phyloP scores from a whole-genome alignment of 2,329 filamentous ascomycete genomes.

The Neospermospora avenae region DNA sequence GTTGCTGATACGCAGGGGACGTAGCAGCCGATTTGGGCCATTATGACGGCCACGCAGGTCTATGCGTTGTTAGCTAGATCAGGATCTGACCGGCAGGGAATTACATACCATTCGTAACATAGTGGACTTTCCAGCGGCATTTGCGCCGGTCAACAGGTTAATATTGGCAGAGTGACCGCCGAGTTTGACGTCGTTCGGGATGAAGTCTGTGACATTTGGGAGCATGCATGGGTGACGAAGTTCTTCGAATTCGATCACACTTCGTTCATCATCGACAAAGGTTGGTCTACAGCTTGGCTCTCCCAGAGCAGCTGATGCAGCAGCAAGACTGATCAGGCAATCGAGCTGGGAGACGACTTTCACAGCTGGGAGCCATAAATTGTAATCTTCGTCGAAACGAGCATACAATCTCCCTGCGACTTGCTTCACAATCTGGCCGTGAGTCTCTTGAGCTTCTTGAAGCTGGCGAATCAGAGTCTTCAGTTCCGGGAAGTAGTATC shows the following conservation, averaged over 20 bases:
- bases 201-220: conserved; percentile 86
- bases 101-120: conserved; percentile 81
- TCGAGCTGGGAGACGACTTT: conserved; percentile 89
- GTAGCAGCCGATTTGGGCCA: conserved; percentile 94
- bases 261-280: conserved; percentile 84
- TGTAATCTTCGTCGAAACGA: conserved; percentile 84
- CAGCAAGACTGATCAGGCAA: conserved; percentile 89
- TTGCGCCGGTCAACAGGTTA: conserved; percentile 88
- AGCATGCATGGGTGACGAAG: conserved; percentile 94
- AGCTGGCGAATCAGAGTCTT: conserved; percentile 78
- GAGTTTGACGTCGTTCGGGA: conserved; percentile 88
- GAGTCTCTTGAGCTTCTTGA: conserved; percentile 91
- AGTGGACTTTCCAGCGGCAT: conserved; percentile 96
- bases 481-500: conserved; percentile 88
- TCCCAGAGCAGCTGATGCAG: conserved; percentile 78
- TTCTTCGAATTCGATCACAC: conserved; percentile 86
- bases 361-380: conserved; percentile 83
- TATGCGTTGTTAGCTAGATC: conserved; percentile 37
- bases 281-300: conserved; percentile 82
- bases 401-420: conserved; percentile 79
- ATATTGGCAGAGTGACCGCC: conserved; percentile 81
- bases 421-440: conserved; percentile 85
- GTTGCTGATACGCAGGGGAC: conserved; percentile 79
- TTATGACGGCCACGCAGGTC: conserved; percentile 94
- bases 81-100: not conserved